phyloP scores from a whole-genome alignment of 495 filamentous ascomycete species.

The Penicillium paradoxum region DNA sequence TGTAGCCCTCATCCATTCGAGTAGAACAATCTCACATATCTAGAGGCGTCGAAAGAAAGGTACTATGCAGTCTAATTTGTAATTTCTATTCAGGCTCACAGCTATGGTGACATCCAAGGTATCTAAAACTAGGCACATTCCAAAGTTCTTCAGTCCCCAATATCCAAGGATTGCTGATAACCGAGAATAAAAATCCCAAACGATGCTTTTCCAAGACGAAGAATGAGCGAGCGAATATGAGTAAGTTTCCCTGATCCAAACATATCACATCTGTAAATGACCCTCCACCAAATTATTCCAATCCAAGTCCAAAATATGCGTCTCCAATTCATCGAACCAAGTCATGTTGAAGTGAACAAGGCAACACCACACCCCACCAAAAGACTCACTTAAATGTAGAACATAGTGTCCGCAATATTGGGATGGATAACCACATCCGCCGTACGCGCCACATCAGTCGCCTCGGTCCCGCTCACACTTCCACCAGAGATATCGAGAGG shows the following conservation, averaged over 20 bases:
- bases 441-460: neutral
- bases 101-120: neutral
- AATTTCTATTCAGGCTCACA: neutral
- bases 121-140: neutral
- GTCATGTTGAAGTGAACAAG: neutral
- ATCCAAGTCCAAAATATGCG: no score
- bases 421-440: conserved; percentile 37
- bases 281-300: neutral
- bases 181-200: neutral
- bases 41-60: neutral
- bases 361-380: neutral
- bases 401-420: conserved; percentile 62
- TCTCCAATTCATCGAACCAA: conserved; percentile 3
- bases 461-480: conserved; percentile 22
- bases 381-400: conserved; percentile 57
- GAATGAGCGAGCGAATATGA: neutral
- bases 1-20: neutral
- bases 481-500: conserved; percentile 16
- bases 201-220: neutral
- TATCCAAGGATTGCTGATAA: neutral
- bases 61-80: neutral
- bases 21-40: neutral
- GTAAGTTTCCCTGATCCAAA: neutral
- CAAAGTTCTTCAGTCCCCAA: neutral
- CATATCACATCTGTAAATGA: neutral